Percentiles rank a stretch among this genome's conserved stretches.
These are phyloP conservation scores for Auxenochlorella pyrenoidosa DNA, from an alignment of 139 green algal species.

Conservation along the genomic window DNA sequence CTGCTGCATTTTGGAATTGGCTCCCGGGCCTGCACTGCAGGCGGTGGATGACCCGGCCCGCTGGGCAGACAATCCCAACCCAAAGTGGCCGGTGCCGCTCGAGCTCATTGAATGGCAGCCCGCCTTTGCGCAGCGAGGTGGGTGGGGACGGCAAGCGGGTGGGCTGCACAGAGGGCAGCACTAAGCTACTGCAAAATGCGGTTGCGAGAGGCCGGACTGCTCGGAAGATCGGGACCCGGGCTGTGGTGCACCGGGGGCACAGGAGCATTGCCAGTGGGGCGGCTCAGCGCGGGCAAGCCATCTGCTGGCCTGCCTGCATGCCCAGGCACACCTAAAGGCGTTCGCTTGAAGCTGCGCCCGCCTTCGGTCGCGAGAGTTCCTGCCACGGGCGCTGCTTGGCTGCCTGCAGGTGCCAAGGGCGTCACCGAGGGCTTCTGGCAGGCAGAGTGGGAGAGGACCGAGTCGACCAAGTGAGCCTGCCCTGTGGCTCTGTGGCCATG, in stretches of 20 bases:
- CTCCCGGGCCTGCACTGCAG: no score
- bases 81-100: slow-evolving; percentile 75
- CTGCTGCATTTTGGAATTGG: no score
- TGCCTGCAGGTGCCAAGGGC: slow-evolving; percentile 26
- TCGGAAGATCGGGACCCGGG: no score
- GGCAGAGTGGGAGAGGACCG: slow-evolving; percentile 74
- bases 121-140: slow-evolving; percentile 83
- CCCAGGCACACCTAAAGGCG: no score
- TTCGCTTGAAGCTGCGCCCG: no score
- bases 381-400: background rate
- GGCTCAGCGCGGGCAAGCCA: background rate
- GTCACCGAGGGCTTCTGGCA: slow-evolving; percentile 74
- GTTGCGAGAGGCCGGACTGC: background rate
- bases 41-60: slow-evolving; percentile 73
- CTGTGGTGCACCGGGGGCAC: no score
- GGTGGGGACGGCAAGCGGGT: background rate
- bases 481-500: background rate
- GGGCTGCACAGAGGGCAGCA: background rate
- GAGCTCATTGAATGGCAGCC: slow-evolving; percentile 97
- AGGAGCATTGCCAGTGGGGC: no score
- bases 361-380: background rate
- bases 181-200: background rate
- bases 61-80: slow-evolving; percentile 58
- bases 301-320: no score
- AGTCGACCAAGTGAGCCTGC: slow-evolving; percentile 65